phyloP scores from a whole-genome alignment of 2,329 filamentous ascomycete genomes.

The Hymenoscyphus albidus region DNA sequence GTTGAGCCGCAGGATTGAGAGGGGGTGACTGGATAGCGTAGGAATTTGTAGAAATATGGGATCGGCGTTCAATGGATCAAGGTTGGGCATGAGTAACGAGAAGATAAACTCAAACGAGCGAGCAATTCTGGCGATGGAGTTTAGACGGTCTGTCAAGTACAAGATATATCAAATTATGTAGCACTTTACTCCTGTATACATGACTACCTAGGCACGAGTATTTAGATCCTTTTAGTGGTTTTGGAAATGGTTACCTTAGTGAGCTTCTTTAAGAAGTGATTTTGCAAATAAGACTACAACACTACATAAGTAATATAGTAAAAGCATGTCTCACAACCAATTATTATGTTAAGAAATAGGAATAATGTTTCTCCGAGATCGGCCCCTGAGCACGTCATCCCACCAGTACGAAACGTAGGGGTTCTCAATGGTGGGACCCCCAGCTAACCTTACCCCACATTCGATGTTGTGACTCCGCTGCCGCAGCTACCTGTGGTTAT shows the following conservation, averaged over 20 bases:
- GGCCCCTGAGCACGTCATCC: constrained; percentile 7
- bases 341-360: not conserved
- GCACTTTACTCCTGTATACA: constrained; percentile 1
- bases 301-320: no score
- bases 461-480: constrained; percentile 1
- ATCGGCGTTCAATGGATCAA: constrained; percentile 4
- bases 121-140: constrained; percentile 2
- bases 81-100: constrained; percentile 3
- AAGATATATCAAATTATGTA: not conserved
- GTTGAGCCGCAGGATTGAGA: constrained; percentile 30
- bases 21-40: constrained; percentile 5
- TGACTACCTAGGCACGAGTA: not conserved
- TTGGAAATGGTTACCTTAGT: not conserved
- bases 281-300: not conserved
- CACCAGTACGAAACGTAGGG: not conserved
- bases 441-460: constrained; percentile 6
- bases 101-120: not conserved
- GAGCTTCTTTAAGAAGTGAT: not conserved
- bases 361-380: not conserved
- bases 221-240: not conserved
- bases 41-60: constrained; percentile 15
- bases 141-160: not conserved
- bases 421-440: constrained; percentile 1
- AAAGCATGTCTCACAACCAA: no score
- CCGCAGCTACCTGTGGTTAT: not conserved